Base-by-base conservation (phyloP, 768 basidiomycete genomes). In the Tylopilus sp. region DNA sequence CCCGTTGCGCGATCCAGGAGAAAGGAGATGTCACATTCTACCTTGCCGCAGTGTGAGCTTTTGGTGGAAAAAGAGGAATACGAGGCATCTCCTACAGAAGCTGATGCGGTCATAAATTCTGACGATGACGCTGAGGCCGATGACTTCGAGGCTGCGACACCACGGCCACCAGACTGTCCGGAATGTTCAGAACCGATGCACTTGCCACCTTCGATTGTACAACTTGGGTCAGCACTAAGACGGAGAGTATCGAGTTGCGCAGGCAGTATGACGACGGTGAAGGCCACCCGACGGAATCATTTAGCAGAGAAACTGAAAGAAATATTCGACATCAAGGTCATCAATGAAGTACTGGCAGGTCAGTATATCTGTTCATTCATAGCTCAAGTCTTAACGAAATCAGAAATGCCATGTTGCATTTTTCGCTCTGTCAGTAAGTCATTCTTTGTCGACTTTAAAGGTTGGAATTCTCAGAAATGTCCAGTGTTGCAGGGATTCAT, bases 401-500 rank as follows among this genome's bases (percentile, higher is more conserved):
- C 65, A 85, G 94, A 97, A 75, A 86, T 95, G 81, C 87, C 91
- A 1, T 97, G 93, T 66, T 98, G 93, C 91, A 74, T 98, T 10
- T 71, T 98, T 51, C 83, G 92, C 45, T 92, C 90, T 44, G 83
- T 95, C 57, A 73, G 93, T 95, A 63, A 79, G 93, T 84, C 28
- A 36, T 22, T 26, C 44, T 46, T 4, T 30, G 22, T 46, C 44
- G 23, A 21, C 13, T 7, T 11, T 13, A 15, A 31, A 2, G 23
- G 26, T 38, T 5, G n/a, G 22, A 9, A 46, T 42, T 53, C 28
- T 55, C 18, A 57, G 21, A 30, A 46, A 52, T 15, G 33, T 38
- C 21, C 67, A 90, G 92, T 98, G 56, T 77, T 99, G 28, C 95
- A 99, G 70, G 95, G 95, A 2, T 98, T 95, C 66, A 91, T 99